Base-by-base conservation (phyloP, 1,284 basidiomycete genomes). In the Agaricales sp. region DNA sequence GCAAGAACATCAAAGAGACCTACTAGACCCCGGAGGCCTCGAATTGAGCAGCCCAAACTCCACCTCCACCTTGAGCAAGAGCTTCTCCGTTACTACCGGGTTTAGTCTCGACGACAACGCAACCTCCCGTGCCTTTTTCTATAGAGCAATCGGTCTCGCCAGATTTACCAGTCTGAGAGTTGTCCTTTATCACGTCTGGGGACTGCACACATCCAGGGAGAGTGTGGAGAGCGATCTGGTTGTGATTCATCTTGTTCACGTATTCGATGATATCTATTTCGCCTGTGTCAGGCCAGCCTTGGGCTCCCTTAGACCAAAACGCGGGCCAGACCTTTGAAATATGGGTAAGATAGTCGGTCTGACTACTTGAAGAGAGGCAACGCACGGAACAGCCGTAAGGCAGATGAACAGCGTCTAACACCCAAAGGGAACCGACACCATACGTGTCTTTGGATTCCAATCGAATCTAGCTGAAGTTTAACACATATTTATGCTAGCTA, bases 11-110 rank as follows among this genome's bases (percentile, higher is more conserved):
- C 26, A 22, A 16, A 13, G 25, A 57, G 13, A 71, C 75, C n/a
- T n/a, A 35, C 30, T 11, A 80, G 20, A 83, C 68, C 3, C 74
- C 83, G 3, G 71, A 60, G 1, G 70, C 63, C 37, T 84, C 82
- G 55, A 84, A 78, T 58, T 87, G 83, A 3, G 78, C 67, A 0
- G 83, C 83, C 62, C 72, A 90, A 1, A 87, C 80, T 0, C 87
- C 87, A 20, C 87, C 87, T 12, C 85, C 82, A 1, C 76, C 78
- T 0, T 64, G 52, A 0, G 77, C 74, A 57, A 91, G 90, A 1
- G 67, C 73, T 3, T 55, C 57, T 0, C 75, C 76, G 57, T 73
- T 89, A 55, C 78, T 83, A 51, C 78, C 78, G 11, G 68, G 63
- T 51, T 74, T 74, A 0, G 63, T 72, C 59, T 85, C 81, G 0